Conservation (phyloP, 495 filamentous ascomycete genomes). For the Collariella sp. region DNA sequence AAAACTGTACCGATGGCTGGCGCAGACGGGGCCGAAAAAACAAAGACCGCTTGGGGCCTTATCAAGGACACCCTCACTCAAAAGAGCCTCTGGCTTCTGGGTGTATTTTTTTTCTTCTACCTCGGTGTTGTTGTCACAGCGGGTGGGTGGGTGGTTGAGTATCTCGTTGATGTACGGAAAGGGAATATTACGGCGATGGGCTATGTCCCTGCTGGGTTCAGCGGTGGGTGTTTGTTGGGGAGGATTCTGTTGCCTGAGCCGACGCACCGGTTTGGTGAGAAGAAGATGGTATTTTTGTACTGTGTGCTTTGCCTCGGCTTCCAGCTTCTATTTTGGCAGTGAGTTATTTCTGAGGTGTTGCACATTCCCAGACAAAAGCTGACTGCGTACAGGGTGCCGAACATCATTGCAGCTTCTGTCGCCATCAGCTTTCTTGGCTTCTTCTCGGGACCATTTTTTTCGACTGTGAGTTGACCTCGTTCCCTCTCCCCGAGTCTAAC, state of each 20-base stretch:
- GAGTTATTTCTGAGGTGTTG: constrained; percentile 11
- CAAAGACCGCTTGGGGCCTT: constrained; percentile 19
- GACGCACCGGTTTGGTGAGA: constrained; percentile 45
- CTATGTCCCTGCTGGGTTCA: constrained; percentile 64
- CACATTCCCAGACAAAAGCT: neutral
- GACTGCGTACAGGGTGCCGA: constrained; percentile 41
- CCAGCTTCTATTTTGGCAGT: constrained; percentile 53
- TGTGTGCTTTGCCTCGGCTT: constrained; percentile 43
- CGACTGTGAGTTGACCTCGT: constrained; percentile 25
- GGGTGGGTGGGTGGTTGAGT: constrained; percentile 51
- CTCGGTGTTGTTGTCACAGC: constrained; percentile 39
- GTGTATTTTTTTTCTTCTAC: constrained; percentile 44
- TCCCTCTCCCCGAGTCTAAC: too few relatives aligned
- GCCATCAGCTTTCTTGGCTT: constrained; percentile 63
- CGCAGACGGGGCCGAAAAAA: constrained; percentile 1
- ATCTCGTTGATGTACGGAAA: constrained; percentile 55
- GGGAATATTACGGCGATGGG: constrained; percentile 53
- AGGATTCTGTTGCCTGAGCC: constrained; percentile 46
- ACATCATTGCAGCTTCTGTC: constrained; percentile 63
- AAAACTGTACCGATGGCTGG: neutral
- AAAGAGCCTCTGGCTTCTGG: constrained; percentile 39
- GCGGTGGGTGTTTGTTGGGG: constrained; percentile 51
- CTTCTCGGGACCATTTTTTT: constrained; percentile 50
- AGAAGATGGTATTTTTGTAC: constrained; percentile 45
- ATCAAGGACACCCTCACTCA: constrained; percentile 23